A percentile compares a stretch with the other conserved stretches of the same genome.
These are phyloP conservation scores for Keithomyces neogunnii DNA, from an alignment of 2,329 filamentous ascomycete species.

Conservation along the genomic window DNA sequence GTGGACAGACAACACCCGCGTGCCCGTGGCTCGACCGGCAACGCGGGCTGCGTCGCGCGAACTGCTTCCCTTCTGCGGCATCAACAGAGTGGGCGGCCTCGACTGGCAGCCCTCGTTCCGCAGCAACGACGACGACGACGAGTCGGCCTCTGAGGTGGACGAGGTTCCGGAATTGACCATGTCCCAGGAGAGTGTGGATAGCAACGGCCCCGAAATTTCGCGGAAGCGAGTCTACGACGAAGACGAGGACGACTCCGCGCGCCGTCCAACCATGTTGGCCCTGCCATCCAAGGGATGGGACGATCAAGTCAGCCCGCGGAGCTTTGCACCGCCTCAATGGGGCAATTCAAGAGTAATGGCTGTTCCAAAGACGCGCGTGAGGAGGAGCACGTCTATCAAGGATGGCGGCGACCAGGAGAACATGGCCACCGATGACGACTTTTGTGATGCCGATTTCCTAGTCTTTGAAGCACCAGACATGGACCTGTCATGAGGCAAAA, in stretches of 20 bases:
- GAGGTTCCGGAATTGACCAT: constrained; percentile 40
- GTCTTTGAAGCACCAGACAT: constrained; percentile 39
- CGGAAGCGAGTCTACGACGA: constrained; percentile 42
- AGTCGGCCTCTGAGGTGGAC: constrained; percentile 23
- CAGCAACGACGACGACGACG: constrained; percentile 17
- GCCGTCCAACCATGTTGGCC: constrained; percentile 4
- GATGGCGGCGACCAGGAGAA: constrained; percentile 37
- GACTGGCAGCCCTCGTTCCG: constrained; percentile 45
- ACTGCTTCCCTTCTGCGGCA: constrained; percentile 71
- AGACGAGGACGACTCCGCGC: constrained; percentile 26
- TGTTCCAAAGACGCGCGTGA: constrained; percentile 29
- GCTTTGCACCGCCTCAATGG: constrained; percentile 27
- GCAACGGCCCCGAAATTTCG: constrained; percentile 19
- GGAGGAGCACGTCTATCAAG: constrained; percentile 15
- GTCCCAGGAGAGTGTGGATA: constrained; percentile 46
- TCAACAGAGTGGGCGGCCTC: constrained; percentile 66
- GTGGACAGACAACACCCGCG: constrained; percentile 30
- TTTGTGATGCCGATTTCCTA: constrained; percentile 61
- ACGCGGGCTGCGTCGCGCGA: constrained; percentile 40
- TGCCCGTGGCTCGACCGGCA: background rate
- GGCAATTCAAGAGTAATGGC: constrained; percentile 39
- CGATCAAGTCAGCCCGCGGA: constrained; percentile 31
- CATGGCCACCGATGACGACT: constrained; percentile 42
- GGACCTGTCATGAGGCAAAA: constrained; percentile 16
- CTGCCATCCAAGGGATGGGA: constrained; percentile 20